Base-by-base conservation (phyloP, 1,284 basidiomycete genomes). In the Apiotrichum gamsii region DNA sequence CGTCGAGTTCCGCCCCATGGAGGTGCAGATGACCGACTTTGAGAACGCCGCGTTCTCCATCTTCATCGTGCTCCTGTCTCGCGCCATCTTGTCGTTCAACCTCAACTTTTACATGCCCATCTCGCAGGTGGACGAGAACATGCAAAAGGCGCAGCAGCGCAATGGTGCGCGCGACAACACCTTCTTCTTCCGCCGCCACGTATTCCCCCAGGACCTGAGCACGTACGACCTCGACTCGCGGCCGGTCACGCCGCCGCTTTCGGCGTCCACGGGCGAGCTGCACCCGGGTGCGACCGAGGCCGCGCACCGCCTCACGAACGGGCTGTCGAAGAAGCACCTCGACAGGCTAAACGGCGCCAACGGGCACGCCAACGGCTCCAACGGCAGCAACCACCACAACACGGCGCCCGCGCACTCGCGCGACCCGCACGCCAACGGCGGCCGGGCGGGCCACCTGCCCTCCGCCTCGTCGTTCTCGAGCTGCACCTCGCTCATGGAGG, bases 1-100 rank as follows among this genome's bases (percentile, higher is more conserved):
- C 35, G 93, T 98, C 16, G 95, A 99, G 70, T 98, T 99, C 74
- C 80, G 95, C 41, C 89, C 87, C 62, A 98, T 98, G 95, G 95
- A 99, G 71, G 90, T 98, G 3, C 95, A 98, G 69, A 81, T 95
- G 63, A 98, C 95, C 18, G 95, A 98, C 74, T 99, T 93, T 68
- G 95, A 98, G 75, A 99, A 98, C 68, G 95, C 95, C 1, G 93
- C 95, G 1, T 96, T 91, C 67, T 82, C 88, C 24, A 82, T 97
- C 36, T 98, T 98, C 69, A 81, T 95, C 52, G 90, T 97, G 6
- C 80, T 99, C 25, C 77, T 99, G 8, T 91, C 94, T 0, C 80
- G 94, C 35, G 93, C 93, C 1, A 95, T 99, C 57, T 78, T 97
- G 53, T 82, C 78, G 57, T 91, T 90, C 72, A 85, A 87, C 50